Evolutionary conservation across 306 rosid species (phyloP), one percentile per base, ranked within the genome.

Genomic region (Cicer pinnatifidum): DNA sequence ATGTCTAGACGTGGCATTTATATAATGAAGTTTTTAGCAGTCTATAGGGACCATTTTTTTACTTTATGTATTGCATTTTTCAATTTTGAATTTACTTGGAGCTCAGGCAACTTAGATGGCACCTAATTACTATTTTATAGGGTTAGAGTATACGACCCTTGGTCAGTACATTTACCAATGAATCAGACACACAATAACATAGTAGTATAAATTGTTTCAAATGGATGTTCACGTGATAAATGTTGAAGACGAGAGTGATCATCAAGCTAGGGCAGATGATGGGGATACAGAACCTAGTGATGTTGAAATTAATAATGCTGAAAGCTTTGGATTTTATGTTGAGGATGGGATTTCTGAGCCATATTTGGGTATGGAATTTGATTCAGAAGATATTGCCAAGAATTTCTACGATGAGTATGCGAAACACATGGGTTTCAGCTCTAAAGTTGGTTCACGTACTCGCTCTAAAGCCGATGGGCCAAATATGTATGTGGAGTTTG

Each of bases 161-260:
- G 66, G 38, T 65, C 64, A 11, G 64, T 65, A 65, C 57, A 78
- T 60, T 74, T 71, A 54, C 78, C 39, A 11, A 65, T 60, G 77
- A 65, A 54, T 9, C 82, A 68, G 76, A 58, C 62, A 20, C 64
- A 7, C 46, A 46, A 65, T 83, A 74, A 63, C 58, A 46, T 63
- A 67, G 71, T 62, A 11, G 58, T 64, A 51, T 63, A 70, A 60
- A 12, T 78, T 69, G 61, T 74, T 78, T 84, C 40, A 76, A 52
- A 89, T 92, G 98, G 98, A 92, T 83, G 83, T 85, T 81, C 88
- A 87, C 66, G 88, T 87, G 80, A 84, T 90, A 75, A 89, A 82
- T 33, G 84, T 84, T 51, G 89, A 89, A 76, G 87, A 83, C 68
- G 92, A 86, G 48, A 77, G 79, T 82, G 85, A 76, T 57, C 90